These are phyloP conservation scores for Discostella pseudostelligera DNA, from an alignment of 108 stramenopile species.

Conservation along the genomic window DNA sequence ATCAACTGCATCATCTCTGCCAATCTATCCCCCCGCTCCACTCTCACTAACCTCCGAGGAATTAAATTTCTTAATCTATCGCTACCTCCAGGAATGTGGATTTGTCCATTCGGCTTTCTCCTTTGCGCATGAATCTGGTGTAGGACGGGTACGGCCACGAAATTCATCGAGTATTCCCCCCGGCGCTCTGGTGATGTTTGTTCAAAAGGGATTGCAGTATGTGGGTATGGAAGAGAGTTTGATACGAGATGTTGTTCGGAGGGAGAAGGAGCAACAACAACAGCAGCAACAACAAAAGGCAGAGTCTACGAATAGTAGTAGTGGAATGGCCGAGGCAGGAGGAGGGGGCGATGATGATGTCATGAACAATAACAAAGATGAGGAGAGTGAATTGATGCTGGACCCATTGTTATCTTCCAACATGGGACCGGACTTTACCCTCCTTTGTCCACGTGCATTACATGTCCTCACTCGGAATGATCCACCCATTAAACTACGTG, in stretches of 20 bases:
- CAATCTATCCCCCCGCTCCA: conserved; percentile 26
- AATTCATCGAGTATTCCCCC: conserved; percentile 78
- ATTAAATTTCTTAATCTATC: conserved; percentile 91
- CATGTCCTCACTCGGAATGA: conserved; percentile 66
- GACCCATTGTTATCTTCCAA: conserved; percentile 13
- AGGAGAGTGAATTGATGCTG: conserved; percentile 2
- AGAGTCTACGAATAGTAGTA: neutral
- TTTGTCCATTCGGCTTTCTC: conserved; percentile 95
- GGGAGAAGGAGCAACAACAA: neutral
- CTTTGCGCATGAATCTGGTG: conserved; percentile 92
- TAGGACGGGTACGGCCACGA: conserved; percentile 68
- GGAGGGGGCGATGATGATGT: conserved; percentile 16
- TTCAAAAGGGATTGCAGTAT: conserved; percentile 90
- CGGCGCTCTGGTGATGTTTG: conserved; percentile 79
- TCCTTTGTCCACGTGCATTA: conserved; percentile 71
- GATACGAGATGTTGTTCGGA: conserved; percentile 37
- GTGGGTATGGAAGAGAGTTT: conserved; percentile 86
- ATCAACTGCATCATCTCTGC: neutral
- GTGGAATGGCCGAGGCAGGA: neutral
- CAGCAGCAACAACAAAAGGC: neutral
- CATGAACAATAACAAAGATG: conserved; percentile 21
- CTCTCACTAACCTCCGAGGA: conserved; percentile 84
- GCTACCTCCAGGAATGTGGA: conserved; percentile 89
- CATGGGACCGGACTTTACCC: conserved; percentile 56
- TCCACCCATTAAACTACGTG: conserved; percentile 80